Conservation (phyloP, 176 grass and related monocot species). For the Carex pumila region DNA sequence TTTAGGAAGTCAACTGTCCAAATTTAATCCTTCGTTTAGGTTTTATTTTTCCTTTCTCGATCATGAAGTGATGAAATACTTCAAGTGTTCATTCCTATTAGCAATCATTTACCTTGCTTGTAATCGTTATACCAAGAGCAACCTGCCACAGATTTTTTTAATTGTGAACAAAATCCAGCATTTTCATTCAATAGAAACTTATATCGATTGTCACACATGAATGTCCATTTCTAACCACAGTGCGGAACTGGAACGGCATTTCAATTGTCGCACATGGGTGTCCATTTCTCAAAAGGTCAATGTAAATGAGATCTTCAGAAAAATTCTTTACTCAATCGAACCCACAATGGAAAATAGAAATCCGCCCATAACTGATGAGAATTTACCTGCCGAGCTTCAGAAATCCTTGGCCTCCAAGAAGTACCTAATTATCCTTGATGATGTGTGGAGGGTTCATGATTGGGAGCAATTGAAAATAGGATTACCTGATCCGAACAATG, state of each 20-base stretch:
- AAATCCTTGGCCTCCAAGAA: neutral
- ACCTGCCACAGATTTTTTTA: too few relatives aligned
- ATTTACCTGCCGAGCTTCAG: neutral
- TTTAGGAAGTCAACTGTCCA: too few relatives aligned
- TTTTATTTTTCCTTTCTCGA: too few relatives aligned
- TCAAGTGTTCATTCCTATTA: neutral
- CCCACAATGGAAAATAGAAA: neutral
- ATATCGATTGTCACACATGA: too few relatives aligned
- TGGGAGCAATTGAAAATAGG: neutral
- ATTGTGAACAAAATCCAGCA: too few relatives aligned
- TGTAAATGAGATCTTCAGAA: neutral
- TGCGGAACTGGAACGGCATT: neutral
- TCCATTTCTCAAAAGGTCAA: constrained; percentile 13
- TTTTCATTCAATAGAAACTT: too few relatives aligned
- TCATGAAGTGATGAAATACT: neutral
- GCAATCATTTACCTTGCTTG: too few relatives aligned
- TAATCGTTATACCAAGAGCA: too few relatives aligned
- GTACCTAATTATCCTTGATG: neutral
- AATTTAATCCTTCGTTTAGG: too few relatives aligned
- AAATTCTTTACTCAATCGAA: neutral
- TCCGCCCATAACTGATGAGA: neutral
- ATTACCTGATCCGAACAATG: neutral
- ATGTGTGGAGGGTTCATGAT: too few relatives aligned
- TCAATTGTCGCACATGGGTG: neutral
- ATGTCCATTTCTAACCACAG: neutral